Evolutionary conservation across 2,329 filamentous ascomycete species (phyloP).

Genomic region (Blastomyces parvus): DNA sequence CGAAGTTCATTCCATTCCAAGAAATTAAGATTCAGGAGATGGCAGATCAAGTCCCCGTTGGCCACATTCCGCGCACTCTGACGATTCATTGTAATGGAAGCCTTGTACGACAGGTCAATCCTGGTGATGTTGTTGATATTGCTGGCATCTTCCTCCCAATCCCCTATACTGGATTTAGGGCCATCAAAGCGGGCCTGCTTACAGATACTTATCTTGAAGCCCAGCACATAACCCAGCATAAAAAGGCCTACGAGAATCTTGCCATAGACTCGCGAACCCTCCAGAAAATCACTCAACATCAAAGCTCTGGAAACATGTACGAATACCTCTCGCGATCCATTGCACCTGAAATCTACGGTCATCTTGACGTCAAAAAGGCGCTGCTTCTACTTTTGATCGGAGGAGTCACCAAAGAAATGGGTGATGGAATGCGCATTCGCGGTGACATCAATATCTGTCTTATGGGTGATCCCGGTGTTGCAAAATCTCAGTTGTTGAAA

Average conservation of each 20-base stretch:
- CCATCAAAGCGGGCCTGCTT: constrained; percentile 87
- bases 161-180: constrained; percentile 97
- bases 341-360: constrained; percentile 92
- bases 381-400: constrained; percentile 90
- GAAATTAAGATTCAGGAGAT: constrained; percentile 98
- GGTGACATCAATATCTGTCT: constrained; percentile 97
- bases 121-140: constrained; percentile 88
- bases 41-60: constrained; percentile 97
- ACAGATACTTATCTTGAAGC: constrained; percentile 97
- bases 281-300: constrained; percentile 74
- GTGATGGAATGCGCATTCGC: constrained; percentile 96
- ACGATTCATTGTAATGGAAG: constrained; percentile 85
- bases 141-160: constrained; percentile 94
- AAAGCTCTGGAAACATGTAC: constrained; percentile 82
- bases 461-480: constrained; percentile 99
- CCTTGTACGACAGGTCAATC: constrained; percentile 76
- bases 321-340: constrained; percentile 94
- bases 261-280: constrained; percentile 70
- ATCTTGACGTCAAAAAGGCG: constrained; percentile 96
- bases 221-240: constrained; percentile 88
- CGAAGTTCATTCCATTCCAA: constrained; percentile 95
- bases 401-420: constrained; percentile 92
- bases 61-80: constrained; percentile 86
- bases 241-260: constrained; percentile 94
- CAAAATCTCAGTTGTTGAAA: constrained; percentile 95